Base-by-base conservation (phyloP, 2,329 filamentous ascomycete species). In the Trichoderma breve region DNA sequence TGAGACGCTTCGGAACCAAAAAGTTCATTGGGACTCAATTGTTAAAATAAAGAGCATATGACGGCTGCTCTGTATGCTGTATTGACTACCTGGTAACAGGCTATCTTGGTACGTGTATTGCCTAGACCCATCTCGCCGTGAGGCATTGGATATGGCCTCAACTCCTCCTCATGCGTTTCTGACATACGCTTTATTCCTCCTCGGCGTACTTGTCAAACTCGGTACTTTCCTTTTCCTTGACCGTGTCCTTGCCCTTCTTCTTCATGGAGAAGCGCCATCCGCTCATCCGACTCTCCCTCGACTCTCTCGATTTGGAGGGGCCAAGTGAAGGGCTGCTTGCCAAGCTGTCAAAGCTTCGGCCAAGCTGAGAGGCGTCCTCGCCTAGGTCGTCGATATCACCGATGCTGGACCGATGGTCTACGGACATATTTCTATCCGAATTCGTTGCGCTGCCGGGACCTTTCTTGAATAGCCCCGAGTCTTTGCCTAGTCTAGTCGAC, bases 241-340 rank as follows among this genome's bases (percentile, higher is more conserved):
- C 72, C 58, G 39, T 8, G 15, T 88, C 86, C 75, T 85, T 87
- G 74, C 84, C 86, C 79, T 87, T 89, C 82, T 89, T 89, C 81
- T 88, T 89, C 77, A 88, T 88, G 57, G 86, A 85, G 78, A 88
- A 88, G 75, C 87, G 84, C 84, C 86, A 88, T 55, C 82, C 82
- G 12, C 82, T 83, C 72, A 86, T 85, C 76, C 87, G 84, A 67
- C 85, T 81, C 65, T 86, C 85, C 74, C 84, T 85, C 5, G 79
- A 80, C 57, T 84, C 82, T 73, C 80, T 84, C 30, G 83, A 85
- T 75, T 82, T 84, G 32, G 83, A 82, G 28, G 86, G 83, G 2
- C 87, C 87, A n/a, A 90, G 78, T 9, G 84, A 86, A 2, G 88
- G 86, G 76, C 86, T 90, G 77, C 85, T 88, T 3, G 85, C 83